A percentile compares a stretch with the other conserved stretches of the same genome.
phyloP scores from a whole-genome alignment of 1,284 basidiomycete genomes.

The Pulveroboletus sp. region DNA sequence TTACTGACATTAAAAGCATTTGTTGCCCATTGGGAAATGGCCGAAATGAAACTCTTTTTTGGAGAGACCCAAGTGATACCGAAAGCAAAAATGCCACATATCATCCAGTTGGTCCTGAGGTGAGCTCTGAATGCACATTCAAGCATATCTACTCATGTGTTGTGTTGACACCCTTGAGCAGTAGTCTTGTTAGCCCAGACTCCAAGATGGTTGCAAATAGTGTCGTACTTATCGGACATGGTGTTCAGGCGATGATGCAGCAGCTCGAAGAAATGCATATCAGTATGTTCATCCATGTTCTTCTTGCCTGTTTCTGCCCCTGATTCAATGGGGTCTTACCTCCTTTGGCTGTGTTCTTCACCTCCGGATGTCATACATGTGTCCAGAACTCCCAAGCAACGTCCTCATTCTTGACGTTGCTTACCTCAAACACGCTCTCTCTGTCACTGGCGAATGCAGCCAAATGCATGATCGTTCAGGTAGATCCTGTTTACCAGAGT shows the following conservation, averaged over 20 bases:
- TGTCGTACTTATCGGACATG: conserved; percentile 75
- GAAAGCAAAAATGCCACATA: conserved; percentile 64
- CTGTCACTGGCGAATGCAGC: conserved; percentile 51
- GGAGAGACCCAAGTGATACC: conserved; percentile 72
- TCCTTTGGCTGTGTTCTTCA: not conserved
- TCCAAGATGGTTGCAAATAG: conserved; percentile 69
- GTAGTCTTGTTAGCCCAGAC: conserved; percentile 74
- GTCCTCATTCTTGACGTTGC: conserved; percentile 68
- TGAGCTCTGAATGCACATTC: conserved; percentile 25
- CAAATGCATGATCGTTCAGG: conserved; percentile 56
- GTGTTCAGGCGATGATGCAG: conserved; percentile 50
- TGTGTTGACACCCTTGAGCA: conserved; percentile 30
- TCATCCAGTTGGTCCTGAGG: conserved; percentile 77
- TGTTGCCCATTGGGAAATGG: not conserved
- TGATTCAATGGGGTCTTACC: not conserved
- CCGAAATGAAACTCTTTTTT: conserved; percentile 46
- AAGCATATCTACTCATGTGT: not conserved
- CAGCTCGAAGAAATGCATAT: conserved; percentile 73
- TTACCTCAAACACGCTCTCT: conserved; percentile 57
- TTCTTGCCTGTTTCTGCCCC: conserved; percentile 11
- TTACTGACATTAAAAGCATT: conserved; percentile 6
- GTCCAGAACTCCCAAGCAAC: conserved; percentile 68
- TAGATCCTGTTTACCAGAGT: conserved; percentile 43
- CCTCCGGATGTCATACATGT: not conserved
- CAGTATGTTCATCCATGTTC: conserved; percentile 45